Evolutionary conservation across 495 filamentous ascomycete species (phyloP), one percentile per base, ranked within the genome.

Genomic region (Penicillium crystallinum): DNA sequence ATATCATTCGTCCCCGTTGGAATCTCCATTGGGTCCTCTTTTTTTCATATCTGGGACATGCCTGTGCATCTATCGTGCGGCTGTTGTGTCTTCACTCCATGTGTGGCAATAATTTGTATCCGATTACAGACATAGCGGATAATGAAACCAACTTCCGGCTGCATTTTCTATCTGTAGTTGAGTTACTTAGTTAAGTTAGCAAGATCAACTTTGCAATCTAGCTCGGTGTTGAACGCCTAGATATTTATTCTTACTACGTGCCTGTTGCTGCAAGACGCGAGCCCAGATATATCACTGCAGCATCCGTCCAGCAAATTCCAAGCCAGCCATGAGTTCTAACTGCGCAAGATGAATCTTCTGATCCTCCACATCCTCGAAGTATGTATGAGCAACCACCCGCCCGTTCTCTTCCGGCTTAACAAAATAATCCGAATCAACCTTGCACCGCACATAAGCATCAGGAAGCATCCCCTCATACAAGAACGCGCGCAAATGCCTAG

Each of bases 391-490:
- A 18, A 39, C 11, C 27, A 56, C 33, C 33, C 33, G 46, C 5
- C 27, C 48, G 2, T 52, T 56, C 25, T 58, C 53, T 1, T 66
- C 65, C 0, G 58, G 56, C 36, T 53, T 57, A 17, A 53, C 35
- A 47, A 74, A 74, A 27, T 71, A 72, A 11, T 61, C 57, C 2
- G 54, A 57, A 51, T 60, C 57, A 23, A 57, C 36, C 58, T 70
- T 63, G 33, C 72, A 77, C 44, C 60, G 53, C 33, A 57, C 51
- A 34, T 71, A 54, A 11, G 40, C 40, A 0, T 64, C 55, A 0
- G 73, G 75, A 36, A 78, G 17, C 22, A 54, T 66, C 9, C 73
- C 73, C 22, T 75, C 60, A 11, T 64, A 53, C 27, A 77, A 58
- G 42, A 66, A 76, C 4, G 46, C 59, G 4, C 69, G 59, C 6